A percentile compares a stretch with the other conserved stretches of the same genome.
Evolutionary conservation across 2,329 filamentous ascomycete genomes (phyloP).

Genomic region (Colletotrichum somersetense): DNA sequence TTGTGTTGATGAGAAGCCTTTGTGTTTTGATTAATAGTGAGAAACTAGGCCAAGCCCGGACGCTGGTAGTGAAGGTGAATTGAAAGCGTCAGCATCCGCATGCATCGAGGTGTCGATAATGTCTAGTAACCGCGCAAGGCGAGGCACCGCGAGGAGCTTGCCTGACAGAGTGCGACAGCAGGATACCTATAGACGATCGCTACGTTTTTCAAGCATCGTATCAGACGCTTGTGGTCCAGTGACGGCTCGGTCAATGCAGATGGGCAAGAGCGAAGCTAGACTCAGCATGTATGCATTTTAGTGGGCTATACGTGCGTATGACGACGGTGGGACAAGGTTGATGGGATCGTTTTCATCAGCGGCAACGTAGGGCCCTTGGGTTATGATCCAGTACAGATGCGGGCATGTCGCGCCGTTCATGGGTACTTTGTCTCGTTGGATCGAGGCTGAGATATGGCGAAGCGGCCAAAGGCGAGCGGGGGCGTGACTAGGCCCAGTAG

Average conservation of each 20-base stretch:
- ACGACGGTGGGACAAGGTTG: background rate
- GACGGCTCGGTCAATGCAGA: background rate
- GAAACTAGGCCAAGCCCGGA: background rate
- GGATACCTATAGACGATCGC: background rate
- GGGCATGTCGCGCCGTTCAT: background rate
- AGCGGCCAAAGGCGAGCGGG: background rate
- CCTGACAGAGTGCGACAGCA: background rate
- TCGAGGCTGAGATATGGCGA: background rate
- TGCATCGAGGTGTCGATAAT: constrained; percentile 11
- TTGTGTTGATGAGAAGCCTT: constrained; percentile 10
- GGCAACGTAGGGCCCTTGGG: background rate
- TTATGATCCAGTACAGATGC: background rate
- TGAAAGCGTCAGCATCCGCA: constrained; percentile 12
- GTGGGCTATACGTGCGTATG: background rate
- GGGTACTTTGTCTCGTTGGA: constrained; percentile 4
- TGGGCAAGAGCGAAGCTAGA: background rate
- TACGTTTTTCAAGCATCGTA: background rate
- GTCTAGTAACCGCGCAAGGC: background rate
- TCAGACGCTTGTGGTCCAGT: background rate
- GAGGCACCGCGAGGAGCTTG: too few relatives aligned
- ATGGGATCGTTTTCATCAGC: background rate
- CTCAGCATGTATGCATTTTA: background rate
- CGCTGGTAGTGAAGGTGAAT: background rate
- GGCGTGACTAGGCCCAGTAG: background rate
- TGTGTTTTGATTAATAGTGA: background rate